Evolutionary conservation across 2,329 filamentous ascomycete genomes (phyloP).

Genomic region (Xylaria sp.): DNA sequence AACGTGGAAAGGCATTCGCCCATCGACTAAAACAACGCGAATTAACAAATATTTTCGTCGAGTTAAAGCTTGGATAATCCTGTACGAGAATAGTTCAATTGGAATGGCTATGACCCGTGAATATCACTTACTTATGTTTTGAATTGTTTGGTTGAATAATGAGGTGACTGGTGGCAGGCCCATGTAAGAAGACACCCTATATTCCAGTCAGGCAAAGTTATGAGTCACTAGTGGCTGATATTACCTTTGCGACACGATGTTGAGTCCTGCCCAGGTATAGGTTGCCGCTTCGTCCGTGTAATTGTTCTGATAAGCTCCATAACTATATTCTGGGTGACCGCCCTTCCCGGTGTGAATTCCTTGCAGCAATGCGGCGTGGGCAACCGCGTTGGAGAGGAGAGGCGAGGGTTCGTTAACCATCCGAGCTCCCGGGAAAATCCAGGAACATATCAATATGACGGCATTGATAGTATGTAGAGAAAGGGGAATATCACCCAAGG

Average conservation of each 20-base stretch:
- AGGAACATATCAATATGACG: constrained; percentile 61
- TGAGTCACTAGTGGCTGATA: not conserved
- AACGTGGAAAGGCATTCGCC: constrained; percentile 53
- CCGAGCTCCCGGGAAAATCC: constrained; percentile 62
- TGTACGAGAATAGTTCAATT: not conserved
- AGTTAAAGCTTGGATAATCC: not conserved
- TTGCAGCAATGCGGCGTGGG: constrained; percentile 60
- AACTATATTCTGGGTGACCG: constrained; percentile 59
- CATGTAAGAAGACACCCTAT: constrained; percentile 54
- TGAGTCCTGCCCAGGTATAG: constrained; percentile 64
- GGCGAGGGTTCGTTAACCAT: constrained; percentile 63
- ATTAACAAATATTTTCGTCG: constrained; percentile 5
- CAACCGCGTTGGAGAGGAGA: constrained; percentile 58
- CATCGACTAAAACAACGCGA: constrained; percentile 47
- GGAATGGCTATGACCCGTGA: not conserved
- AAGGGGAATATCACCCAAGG: constrained; percentile 56
- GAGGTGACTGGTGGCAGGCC: constrained; percentile 59
- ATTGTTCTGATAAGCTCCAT: constrained; percentile 56
- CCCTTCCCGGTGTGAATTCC: constrained; percentile 65
- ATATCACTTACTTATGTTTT: constrained; percentile 50
- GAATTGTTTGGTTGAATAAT: constrained; percentile 61
- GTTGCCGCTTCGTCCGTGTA: constrained; percentile 63
- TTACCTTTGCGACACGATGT: constrained; percentile 62
- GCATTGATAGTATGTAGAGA: constrained; percentile 62
- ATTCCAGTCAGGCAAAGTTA: constrained; percentile 47